phyloP scores from a whole-genome alignment of 768 basidiomycete genomes.

The Clitopilus passeckerianus region DNA sequence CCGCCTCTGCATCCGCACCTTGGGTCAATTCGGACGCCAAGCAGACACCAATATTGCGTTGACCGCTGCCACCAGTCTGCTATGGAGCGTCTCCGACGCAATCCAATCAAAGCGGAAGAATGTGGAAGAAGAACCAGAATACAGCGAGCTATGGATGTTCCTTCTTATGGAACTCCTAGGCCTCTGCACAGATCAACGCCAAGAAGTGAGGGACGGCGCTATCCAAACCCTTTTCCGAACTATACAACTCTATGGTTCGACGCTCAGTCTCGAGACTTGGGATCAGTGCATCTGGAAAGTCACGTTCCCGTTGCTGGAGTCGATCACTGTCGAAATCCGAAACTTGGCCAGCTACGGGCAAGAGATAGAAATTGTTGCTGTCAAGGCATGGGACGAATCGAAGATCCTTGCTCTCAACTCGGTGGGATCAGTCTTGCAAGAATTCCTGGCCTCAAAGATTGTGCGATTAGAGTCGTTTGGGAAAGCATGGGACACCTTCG shows the following conservation, averaged over 20 bases:
- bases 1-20: slow-evolving; percentile 82
- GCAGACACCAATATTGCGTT: slow-evolving; percentile 94
- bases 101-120: slow-evolving; percentile 81
- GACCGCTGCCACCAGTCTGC: slow-evolving; percentile 85
- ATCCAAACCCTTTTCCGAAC: slow-evolving; percentile 95
- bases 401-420: slow-evolving; percentile 83
- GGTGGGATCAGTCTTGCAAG: slow-evolving; percentile 76
- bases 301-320: slow-evolving; percentile 80
- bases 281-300: slow-evolving; percentile 89
- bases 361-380: slow-evolving; percentile 8
- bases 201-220: slow-evolving; percentile 89
- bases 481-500: slow-evolving; percentile 71
- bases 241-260: slow-evolving; percentile 89
- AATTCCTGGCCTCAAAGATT: slow-evolving; percentile 73
- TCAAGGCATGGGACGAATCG: slow-evolving; percentile 79
- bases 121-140: slow-evolving; percentile 59
- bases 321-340: slow-evolving; percentile 55
- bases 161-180: slow-evolving; percentile 79
- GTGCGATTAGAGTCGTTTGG: slow-evolving; percentile 67
- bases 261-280: slow-evolving; percentile 81
- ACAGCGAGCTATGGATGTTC: slow-evolving; percentile 92
- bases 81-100: slow-evolving; percentile 96
- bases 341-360: slow-evolving; percentile 21
- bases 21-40: slow-evolving; percentile 90
- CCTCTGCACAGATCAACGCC: slow-evolving; percentile 74